Evolutionary conservation across 106 monocot species (phyloP), one percentile per base, ranked within the genome.

Genomic region (Triglochin maritima): DNA sequence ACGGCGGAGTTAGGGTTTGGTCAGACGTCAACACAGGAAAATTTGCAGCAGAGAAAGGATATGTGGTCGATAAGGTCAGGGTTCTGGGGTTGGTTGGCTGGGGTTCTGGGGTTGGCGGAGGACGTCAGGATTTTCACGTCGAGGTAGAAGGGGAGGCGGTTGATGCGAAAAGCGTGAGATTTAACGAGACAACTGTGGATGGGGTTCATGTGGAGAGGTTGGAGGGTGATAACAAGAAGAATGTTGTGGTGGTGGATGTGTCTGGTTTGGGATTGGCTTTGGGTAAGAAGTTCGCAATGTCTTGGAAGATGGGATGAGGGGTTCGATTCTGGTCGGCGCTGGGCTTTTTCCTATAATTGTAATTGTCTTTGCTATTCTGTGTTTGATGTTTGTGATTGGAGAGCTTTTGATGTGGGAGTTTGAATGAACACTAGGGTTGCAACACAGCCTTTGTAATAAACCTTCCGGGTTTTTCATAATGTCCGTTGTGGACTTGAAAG

Each of bases 271-370:
- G 50, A 4, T 68, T 98, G 78, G 82, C 86, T 6, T 65, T 98
- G n/a, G 94, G 94, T 56, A 94, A 85, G 82, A 90, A 84, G 54
- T 90, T 94, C 79, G 61, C 75, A 58, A 51, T 94, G 69, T 77
- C 87, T 5, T 94, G 87, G 94, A 72, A 79, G 17, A 80, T 94
- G 89, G 81, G 54, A 46, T 71, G 81, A 49, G 49, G 73, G 41
- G 65, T 13, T 57, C 79, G 66, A 77, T 17, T 41, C 9, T 60
- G 41, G 17, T 17, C 4, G 57, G 15, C 14, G 4, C 11, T 57
- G 10, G 57, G 42, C 9, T 9, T 3, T 3, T 60, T 58, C 58
- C 58, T 1, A 41, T 7, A 17, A 2, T 60, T 60, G 4, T 6
- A 17, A 0, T 60, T 60, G 4, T 6, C 3, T 60, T 41, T 17